phyloP scores from a whole-genome alignment of 1,284 basidiomycete species.

The Ceratobasidium sp. region DNA sequence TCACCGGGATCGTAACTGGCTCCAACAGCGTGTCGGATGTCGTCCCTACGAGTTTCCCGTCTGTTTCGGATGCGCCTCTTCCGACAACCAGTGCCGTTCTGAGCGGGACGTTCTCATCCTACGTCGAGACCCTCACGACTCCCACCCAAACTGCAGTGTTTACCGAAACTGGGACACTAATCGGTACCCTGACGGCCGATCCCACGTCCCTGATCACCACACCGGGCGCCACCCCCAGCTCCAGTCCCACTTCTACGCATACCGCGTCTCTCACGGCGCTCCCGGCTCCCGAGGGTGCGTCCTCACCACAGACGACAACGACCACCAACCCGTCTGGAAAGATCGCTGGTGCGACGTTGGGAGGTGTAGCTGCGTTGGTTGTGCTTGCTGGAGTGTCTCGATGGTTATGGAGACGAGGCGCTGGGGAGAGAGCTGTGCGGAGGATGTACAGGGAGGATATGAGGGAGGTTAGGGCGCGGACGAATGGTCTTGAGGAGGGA shows the following conservation, averaged over 20 bases:
- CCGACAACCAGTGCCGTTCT: neutral
- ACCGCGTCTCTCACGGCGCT: conserved; percentile 27
- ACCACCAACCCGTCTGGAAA: conserved; percentile 16
- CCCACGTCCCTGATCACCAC: conserved; percentile 10
- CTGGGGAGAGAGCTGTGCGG: conserved; percentile 25
- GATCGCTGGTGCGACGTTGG: conserved; percentile 27
- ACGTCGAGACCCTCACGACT: conserved; percentile 5
- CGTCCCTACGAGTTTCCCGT: neutral
- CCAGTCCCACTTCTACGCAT: neutral
- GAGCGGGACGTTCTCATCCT: conserved; percentile 9
- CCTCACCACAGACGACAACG: neutral
- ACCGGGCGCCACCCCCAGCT: neutral
- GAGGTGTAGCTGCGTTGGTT: conserved; percentile 1
- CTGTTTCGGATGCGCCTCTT: neutral
- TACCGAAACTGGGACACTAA: conserved; percentile 6
- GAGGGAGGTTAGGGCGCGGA: conserved; percentile 22
- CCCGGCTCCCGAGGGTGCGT: conserved; percentile 34
- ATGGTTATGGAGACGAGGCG: conserved; percentile 30
- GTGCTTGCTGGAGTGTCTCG: conserved; percentile 6
- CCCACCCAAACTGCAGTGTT: neutral
- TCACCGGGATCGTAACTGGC: neutral
- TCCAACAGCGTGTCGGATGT: neutral
- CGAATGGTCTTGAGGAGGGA: conserved; percentile 34
- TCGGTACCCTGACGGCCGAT: neutral
- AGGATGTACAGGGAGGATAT: conserved; percentile 41